Base-by-base conservation (phyloP, 2,329 filamentous ascomycete species). In the Hypoxylon sp. region DNA sequence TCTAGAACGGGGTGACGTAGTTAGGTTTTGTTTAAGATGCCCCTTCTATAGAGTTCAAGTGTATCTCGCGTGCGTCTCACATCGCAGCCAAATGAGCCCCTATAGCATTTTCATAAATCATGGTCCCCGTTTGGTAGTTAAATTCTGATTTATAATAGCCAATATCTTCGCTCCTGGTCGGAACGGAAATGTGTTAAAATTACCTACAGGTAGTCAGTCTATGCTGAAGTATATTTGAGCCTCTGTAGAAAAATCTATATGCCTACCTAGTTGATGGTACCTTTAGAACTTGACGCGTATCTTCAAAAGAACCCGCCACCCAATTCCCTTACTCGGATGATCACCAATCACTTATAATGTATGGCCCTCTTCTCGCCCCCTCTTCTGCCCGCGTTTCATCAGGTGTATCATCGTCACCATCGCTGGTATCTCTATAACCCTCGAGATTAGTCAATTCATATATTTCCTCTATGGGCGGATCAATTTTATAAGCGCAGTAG, bases 351-450 rank as follows among this genome's bases (percentile, higher is more conserved):
- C 14, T 31, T 6, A 31, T 6, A 1, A 31, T 9, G 29, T 31
- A 31, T 19, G 39, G 39, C 10, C 39, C 39, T 17, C n/a, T 59
- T 8, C n/a, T 44, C 9, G 1, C 31, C 55, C 50, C 9, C 22
- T 68, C 60, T n/a, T 64, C 60, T 9, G 8, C 51, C 64, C 64
- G 59, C 68, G 66, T 70, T 1, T 65, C 68, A 53, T 65, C 1
- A 67, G 65, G 33, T 4, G 5, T 37, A 0, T 39, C 44, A 48
- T 66, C 58, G n/a, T 71, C 68, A 13, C 65, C 65, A 5, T 64
- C 68, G 42, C 58, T 68, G 33, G 55, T 35, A 6, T 71, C 68
- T 3, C 37, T 54, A 11, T 50, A 59, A 0, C 26, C 46, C 10
- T 47, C 54, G 2, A 14, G 14, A 4, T 5, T 13, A 17, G 37